Percentiles rank a stretch among this genome's conserved stretches.
Evolutionary conservation across 345 rosid genomes (phyloP).

Genomic region (Hibiscus tridactylites): DNA sequence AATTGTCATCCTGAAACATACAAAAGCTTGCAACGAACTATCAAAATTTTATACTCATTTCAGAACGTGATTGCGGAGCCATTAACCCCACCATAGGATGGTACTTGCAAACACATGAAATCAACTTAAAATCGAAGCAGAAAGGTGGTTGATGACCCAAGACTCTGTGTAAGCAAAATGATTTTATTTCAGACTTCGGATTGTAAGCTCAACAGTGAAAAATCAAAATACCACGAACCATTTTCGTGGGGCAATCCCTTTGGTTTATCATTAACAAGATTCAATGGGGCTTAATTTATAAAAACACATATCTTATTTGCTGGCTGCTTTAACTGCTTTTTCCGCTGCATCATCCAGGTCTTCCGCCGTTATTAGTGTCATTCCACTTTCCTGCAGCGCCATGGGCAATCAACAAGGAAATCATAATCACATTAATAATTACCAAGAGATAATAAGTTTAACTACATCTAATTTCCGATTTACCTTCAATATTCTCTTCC

Average conservation of each 20-base stretch:
- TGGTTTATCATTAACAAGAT: conserved; percentile 16
- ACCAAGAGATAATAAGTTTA: not conserved
- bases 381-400: conserved; percentile 73
- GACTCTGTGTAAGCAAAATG: not conserved
- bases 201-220: not conserved
- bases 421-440: not conserved
- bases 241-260: not conserved
- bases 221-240: not conserved
- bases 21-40: too few relatives aligned
- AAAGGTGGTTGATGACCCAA: not conserved
- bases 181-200: not conserved
- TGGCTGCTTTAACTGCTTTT: conserved; percentile 72
- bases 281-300: not conserved
- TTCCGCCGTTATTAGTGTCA: conserved; percentile 83
- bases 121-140: not conserved
- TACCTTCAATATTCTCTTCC: conserved; percentile 94
- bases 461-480: not conserved
- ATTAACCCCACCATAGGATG: too few relatives aligned
- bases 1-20: too few relatives aligned
- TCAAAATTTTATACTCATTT: too few relatives aligned
- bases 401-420: not conserved
- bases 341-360: conserved; percentile 98
- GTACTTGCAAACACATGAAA: not conserved
- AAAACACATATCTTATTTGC: conserved; percentile 16
- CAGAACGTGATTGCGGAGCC: too few relatives aligned